Conservation (phyloP, 1,284 basidiomycete genomes). For the Puccinia triticina region DNA sequence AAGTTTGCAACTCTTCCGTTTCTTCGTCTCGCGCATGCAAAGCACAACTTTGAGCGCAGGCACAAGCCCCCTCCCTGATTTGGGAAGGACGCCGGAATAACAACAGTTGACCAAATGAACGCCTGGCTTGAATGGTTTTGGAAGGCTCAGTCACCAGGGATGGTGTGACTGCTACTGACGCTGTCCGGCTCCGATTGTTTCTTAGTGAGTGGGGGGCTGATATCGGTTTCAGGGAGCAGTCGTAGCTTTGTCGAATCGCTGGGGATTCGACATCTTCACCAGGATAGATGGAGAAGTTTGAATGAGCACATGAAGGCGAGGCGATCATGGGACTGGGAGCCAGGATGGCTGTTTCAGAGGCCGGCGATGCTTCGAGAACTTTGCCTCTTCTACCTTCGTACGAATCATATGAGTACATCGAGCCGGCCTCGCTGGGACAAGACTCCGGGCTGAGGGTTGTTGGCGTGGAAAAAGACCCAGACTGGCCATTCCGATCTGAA, state of each 20-base stretch:
- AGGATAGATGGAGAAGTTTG: neutral
- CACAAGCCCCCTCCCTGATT: neutral
- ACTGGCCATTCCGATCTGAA: neutral
- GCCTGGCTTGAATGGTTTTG: constrained; percentile 31
- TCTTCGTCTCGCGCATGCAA: neutral
- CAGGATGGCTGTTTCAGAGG: neutral
- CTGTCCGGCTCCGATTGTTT: neutral
- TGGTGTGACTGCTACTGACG: constrained; percentile 7
- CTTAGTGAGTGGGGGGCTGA: neutral
- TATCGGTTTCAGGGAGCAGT: neutral
- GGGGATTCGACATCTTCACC: neutral
- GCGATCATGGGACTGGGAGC: neutral
- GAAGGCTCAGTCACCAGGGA: constrained; percentile 1
- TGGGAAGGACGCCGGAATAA: constrained; percentile 19
- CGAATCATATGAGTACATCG: constrained; percentile 10
- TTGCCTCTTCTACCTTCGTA: neutral
- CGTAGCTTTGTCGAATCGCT: neutral
- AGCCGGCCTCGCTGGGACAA: neutral
- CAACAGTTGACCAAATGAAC: constrained; percentile 26
- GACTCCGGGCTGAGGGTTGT: neutral
- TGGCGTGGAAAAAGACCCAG: neutral
- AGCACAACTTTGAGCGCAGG: neutral
- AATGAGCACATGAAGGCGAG: neutral
- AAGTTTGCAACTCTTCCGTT: constrained; percentile 28
- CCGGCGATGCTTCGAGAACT: neutral